These are phyloP conservation scores for Oryza brachyantha DNA, from an alignment of 176 grass and related monocot genomes.

Conservation along the genomic window DNA sequence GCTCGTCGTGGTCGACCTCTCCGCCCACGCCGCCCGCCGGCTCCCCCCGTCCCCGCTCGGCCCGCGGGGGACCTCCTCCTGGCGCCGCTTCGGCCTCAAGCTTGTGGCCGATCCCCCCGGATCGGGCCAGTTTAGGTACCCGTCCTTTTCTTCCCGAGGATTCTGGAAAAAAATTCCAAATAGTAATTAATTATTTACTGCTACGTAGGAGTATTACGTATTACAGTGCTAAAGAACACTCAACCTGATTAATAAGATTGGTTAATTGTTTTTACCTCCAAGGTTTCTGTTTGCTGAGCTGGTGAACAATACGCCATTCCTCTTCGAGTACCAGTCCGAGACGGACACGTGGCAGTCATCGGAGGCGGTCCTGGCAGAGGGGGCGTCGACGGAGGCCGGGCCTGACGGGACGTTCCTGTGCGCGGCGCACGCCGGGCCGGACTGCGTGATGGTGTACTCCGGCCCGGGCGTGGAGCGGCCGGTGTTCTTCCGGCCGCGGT, in stretches of 20 bases:
- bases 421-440: constrained; percentile 51
- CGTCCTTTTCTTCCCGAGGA: constrained; percentile 27
- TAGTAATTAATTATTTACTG: not conserved
- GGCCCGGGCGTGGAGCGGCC: constrained; percentile 26
- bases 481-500: constrained; percentile 63
- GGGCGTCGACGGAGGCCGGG: not conserved
- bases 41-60: constrained; percentile 85
- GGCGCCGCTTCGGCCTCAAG: constrained; percentile 86
- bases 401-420: constrained; percentile 54
- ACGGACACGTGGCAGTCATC: constrained; percentile 55
- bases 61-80: constrained; percentile 84
- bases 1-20: constrained; percentile 71
- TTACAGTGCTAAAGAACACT: not conserved
- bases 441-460: constrained; percentile 68
- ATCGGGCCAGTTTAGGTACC: constrained; percentile 58
- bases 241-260: not conserved
- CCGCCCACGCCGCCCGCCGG: constrained; percentile 47
- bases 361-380: constrained; percentile 32
- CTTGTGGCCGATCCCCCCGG: constrained; percentile 71
- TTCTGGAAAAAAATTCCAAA: constrained; percentile 19
- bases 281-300: constrained; percentile 91
- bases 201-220: not conserved
- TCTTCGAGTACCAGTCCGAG: constrained; percentile 88
- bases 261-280: not conserved
- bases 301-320: constrained; percentile 56